Evolutionary conservation across 2,329 filamentous ascomycete genomes (phyloP).

Genomic region (Ustulina deusta): DNA sequence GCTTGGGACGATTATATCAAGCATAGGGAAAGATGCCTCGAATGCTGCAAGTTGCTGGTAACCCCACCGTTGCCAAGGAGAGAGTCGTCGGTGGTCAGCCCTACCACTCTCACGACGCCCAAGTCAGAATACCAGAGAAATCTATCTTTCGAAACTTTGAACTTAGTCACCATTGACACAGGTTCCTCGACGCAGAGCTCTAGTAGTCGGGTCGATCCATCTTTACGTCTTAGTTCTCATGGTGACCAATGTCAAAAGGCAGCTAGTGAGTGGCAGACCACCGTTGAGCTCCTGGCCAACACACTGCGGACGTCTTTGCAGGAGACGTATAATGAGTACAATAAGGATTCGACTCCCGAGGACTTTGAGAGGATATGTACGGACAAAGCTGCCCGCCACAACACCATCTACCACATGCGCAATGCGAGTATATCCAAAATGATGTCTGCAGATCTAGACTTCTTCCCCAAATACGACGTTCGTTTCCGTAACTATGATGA

Average conservation of each 20-base stretch:
- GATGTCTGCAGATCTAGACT: constrained; percentile 59
- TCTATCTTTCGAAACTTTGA: constrained; percentile 18
- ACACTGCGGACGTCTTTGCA: constrained; percentile 57
- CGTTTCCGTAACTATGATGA: constrained; percentile 62
- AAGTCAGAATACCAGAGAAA: constrained; percentile 19
- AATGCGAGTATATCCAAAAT: constrained; percentile 59
- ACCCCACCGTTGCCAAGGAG: constrained; percentile 32
- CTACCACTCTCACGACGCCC: constrained; percentile 30
- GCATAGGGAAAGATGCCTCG: constrained; percentile 55
- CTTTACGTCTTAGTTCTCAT: neutral
- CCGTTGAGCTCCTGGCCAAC: constrained; percentile 57
- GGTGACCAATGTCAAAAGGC: constrained; percentile 52
- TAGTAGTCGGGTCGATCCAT: constrained; percentile 21
- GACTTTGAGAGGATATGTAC: constrained; percentile 59
- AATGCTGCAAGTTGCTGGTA: constrained; percentile 56
- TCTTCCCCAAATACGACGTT: constrained; percentile 60
- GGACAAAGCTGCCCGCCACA: constrained; percentile 57
- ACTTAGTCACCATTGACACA: constrained; percentile 29
- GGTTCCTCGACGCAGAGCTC: constrained; percentile 41
- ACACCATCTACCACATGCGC: constrained; percentile 60
- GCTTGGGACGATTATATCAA: constrained; percentile 60
- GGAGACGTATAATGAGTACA: constrained; percentile 60
- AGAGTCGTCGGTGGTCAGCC: constrained; percentile 23
- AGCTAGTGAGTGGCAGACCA: constrained; percentile 60
- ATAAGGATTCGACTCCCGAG: constrained; percentile 57